phyloP scores from a whole-genome alignment of 1,284 basidiomycete genomes.

The Phaffia rhodozyma region DNA sequence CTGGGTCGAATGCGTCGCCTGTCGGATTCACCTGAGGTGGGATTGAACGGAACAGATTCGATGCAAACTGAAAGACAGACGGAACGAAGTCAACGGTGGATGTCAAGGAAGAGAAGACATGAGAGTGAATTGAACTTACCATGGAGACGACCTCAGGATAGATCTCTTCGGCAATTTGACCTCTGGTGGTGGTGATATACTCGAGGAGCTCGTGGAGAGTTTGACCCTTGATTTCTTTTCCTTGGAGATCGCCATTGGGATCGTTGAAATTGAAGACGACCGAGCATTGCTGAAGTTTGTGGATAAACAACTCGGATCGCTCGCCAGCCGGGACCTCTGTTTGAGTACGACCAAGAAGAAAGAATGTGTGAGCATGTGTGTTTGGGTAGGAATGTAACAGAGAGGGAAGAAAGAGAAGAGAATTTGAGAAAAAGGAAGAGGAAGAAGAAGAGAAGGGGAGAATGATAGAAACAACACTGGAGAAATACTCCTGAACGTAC shows the following conservation, averaged over 20 bases:
- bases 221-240: slow-evolving; percentile 97
- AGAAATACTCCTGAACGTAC: slow-evolving; percentile 41
- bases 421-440: background rate
- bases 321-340: slow-evolving; percentile 81
- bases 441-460: background rate
- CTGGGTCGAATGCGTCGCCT: slow-evolving; percentile 97
- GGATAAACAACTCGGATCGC: slow-evolving; percentile 81
- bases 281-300: slow-evolving; percentile 89
- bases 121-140: slow-evolving; percentile 45
- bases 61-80: slow-evolving; percentile 56
- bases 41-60: slow-evolving; percentile 98
- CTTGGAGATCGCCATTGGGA: slow-evolving; percentile 84
- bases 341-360: slow-evolving; percentile 3
- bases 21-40: slow-evolving; percentile 97
- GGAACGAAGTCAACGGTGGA: slow-evolving; percentile 4
- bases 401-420: background rate
- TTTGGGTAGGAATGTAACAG: slow-evolving; percentile 7
- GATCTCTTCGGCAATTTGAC: slow-evolving; percentile 91
- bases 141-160: slow-evolving; percentile 99
- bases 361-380: slow-evolving; percentile 8
- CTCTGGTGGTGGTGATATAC: slow-evolving; percentile 92
- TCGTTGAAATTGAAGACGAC: slow-evolving; percentile 99
- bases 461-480: background rate
- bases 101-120: slow-evolving; percentile 13
- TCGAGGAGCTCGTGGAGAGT: slow-evolving; percentile 98